These are phyloP conservation scores for Yarrowia porcina DNA, from an alignment of 805 yeast genomes.

Conservation along the genomic window DNA sequence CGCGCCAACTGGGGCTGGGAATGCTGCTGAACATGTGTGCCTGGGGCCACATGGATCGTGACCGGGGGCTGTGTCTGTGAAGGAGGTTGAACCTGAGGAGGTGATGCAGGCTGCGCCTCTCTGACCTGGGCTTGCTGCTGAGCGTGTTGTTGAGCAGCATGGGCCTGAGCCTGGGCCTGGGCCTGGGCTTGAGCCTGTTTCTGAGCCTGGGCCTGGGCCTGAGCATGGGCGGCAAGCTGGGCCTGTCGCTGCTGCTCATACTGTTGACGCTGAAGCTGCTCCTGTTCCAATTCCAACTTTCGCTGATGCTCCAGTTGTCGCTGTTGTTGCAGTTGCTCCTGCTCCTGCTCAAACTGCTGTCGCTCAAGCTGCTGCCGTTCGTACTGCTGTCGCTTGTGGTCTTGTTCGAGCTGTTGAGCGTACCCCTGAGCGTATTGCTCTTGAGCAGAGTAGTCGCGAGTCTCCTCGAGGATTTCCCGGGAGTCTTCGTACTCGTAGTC, in stretches of 20 bases:
- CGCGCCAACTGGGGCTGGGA: constrained; percentile 23
- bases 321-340: constrained; percentile 3
- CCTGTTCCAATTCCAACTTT: neutral
- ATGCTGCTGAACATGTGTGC: constrained; percentile 25
- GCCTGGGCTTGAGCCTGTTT: constrained; percentile 29
- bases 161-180: constrained; percentile 29
- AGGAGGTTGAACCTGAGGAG: constrained; percentile 23
- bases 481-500: constrained; percentile 22
- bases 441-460: neutral
- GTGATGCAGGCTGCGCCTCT: constrained; percentile 27
- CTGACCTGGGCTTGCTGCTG: constrained; percentile 28
- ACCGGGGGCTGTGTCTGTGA: constrained; percentile 29
- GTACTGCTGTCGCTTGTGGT: neutral
- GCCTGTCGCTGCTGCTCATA: constrained; percentile 5
- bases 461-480: neutral
- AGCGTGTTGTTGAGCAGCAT: constrained; percentile 27
- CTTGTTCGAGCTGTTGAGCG: constrained; percentile 27
- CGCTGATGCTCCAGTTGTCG: constrained; percentile 4
- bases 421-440: constrained; percentile 24
- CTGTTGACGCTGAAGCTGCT: constrained; percentile 3
- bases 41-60: constrained; percentile 29
- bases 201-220: neutral
- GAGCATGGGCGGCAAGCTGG: constrained; percentile 13
- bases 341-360: constrained; percentile 7
- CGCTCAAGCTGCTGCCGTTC: constrained; percentile 7